A percentile compares a stretch with the other conserved stretches of the same genome.
Evolutionary conservation across 73 alveolate species (phyloP).

Genomic region (Uronychia setigera): DNA sequence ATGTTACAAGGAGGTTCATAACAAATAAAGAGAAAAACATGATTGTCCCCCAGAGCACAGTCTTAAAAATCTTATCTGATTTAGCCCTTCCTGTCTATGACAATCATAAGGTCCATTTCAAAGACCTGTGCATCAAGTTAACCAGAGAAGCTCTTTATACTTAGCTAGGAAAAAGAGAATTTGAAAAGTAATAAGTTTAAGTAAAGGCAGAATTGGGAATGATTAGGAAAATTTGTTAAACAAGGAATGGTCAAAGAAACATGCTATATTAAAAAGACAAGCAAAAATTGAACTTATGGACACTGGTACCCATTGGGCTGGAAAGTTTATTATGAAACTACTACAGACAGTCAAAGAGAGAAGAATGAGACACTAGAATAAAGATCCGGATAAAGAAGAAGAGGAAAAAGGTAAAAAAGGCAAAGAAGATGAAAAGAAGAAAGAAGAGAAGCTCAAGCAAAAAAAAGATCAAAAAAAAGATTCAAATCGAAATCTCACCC

Average conservation of each 20-base stretch:
- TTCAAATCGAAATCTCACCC: too few relatives aligned
- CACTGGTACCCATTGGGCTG: constrained; percentile 22
- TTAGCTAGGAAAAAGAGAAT: background rate
- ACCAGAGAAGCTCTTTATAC: constrained; percentile 7
- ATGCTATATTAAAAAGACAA: background rate
- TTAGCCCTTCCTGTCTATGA: constrained; percentile 18
- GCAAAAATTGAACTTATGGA: background rate
- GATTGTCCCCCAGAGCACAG: constrained; percentile 17
- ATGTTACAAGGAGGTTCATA: constrained; percentile 3
- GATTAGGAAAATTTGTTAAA: background rate
- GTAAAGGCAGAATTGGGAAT: background rate
- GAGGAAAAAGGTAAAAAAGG: background rate
- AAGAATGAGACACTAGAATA: background rate
- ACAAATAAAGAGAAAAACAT: constrained; percentile 8
- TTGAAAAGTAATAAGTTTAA: background rate
- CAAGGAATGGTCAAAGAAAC: constrained; percentile 6
- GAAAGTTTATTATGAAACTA: background rate
- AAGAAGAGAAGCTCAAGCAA: background rate
- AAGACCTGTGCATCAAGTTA: constrained; percentile 24
- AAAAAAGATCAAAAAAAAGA: background rate
- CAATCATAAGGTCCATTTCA: constrained; percentile 24
- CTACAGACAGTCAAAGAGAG: constrained; percentile 4
- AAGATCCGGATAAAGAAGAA: background rate
- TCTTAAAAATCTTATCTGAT: constrained; percentile 5
- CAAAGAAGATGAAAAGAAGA: background rate